Base-by-base conservation (phyloP, 352 stramenopile species). In the Saprolegnia parasitica region DNA sequence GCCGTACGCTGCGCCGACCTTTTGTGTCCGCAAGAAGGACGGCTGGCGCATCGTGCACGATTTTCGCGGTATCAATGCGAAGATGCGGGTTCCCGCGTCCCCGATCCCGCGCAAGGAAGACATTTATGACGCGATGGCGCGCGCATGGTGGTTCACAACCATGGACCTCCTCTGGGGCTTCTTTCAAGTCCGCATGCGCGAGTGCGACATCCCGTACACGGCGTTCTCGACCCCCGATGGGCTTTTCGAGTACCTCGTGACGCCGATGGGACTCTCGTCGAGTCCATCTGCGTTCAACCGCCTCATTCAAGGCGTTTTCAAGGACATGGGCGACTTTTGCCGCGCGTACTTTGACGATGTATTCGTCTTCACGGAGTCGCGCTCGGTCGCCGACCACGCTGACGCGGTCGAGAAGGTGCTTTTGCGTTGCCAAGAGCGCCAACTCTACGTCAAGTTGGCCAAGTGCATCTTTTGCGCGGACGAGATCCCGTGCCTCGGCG, bases 231-330 rank as follows among this genome's bases (percentile, higher is more conserved):
- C 74, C 0, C 72, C 72, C 0, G 75, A 65, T 23, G 67, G 74
- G 0, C 68, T 81, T 10, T 81, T 71, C 65, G 70, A 81, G 58
- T 77, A 67, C 37, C 45, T 81, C 0, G 73, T 76, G 15, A 76
- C 76, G 65, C 73, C 75, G 0, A 55, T 74, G 24, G 71, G 73
- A 0, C 70, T 78, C 1, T 68, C 37, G 0, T 78, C 77, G 40
- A 72, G 74, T 5, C 70, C 77, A 9, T 71, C 71, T 40, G 77
- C 74, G 0, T 82, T 80, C 65, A 80, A 82, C 71, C 63, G 77
- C 18, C 11, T 77, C 26, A 74, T 79, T 3, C 67, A 45, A 13
- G 55, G 74, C 20, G 15, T 76, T 0, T 70, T 82, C 9, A 47
- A 74, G 16, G 58, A 70, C 0, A 16, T 73, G 0, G 66, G 71